phyloP scores from a whole-genome alignment of 1,284 basidiomycete species.

The Apiotrichum sp. region DNA sequence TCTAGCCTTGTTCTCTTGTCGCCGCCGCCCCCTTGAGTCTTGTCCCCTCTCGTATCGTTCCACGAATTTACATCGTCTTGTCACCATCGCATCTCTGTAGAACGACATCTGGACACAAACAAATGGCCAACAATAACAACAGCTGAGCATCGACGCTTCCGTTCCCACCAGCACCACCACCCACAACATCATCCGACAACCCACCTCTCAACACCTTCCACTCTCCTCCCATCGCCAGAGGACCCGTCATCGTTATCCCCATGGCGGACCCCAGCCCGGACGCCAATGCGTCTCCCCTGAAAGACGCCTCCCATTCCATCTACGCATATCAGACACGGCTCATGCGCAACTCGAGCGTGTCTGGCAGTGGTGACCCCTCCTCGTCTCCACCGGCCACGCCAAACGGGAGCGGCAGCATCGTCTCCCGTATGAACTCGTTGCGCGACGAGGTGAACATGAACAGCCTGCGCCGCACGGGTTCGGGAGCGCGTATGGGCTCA shows the following conservation, averaged over 20 bases:
- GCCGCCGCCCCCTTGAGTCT: no score
- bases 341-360: slow-evolving; percentile 5
- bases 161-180: no score
- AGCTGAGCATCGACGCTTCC: no score
- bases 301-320: slow-evolving; percentile 26
- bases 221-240: no score
- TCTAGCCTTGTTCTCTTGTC: no score
- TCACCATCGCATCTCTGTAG: no score
- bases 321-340: slow-evolving; percentile 40
- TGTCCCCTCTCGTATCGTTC: no score
- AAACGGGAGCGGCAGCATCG: neutral
- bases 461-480: slow-evolving; percentile 19
- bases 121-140: no score
- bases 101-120: no score
- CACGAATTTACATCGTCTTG: no score
- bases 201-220: no score
- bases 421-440: slow-evolving; percentile 19
- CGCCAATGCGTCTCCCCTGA: slow-evolving; percentile 23
- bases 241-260: neutral
- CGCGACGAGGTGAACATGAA: slow-evolving; percentile 6
- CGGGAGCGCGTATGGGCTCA: slow-evolving; percentile 17
- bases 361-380: neutral
- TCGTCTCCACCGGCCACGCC: slow-evolving; percentile 1
- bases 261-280: slow-evolving; percentile 4
- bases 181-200: no score